Conservation (phyloP, 2,329 filamentous ascomycete species). For the Calycina marina region DNA sequence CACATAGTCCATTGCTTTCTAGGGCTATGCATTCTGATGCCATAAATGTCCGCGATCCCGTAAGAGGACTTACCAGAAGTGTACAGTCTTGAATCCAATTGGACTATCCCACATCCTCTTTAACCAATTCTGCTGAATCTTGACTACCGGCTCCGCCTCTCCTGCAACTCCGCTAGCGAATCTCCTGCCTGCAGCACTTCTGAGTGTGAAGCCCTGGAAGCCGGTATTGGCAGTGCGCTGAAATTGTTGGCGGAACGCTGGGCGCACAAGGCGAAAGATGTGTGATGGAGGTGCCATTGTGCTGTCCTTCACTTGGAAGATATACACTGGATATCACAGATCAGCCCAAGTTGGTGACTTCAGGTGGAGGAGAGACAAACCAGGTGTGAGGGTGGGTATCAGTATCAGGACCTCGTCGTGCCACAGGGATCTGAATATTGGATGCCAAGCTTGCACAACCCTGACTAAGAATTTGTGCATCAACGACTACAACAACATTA, state of each 20-base stretch:
- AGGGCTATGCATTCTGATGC: too few species aligned
- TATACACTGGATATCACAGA: neutral
- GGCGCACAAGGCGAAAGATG: conserved; percentile 38
- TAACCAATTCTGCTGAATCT: conserved; percentile 39
- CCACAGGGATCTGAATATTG: too few species aligned
- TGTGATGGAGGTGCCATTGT: conserved; percentile 17
- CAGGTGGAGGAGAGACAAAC: neutral
- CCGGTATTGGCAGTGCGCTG: conserved; percentile 35
- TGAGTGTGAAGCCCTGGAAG: conserved; percentile 21
- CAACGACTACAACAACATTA: too few species aligned
- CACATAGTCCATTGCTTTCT: too few species aligned
- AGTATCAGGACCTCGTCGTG: too few species aligned
- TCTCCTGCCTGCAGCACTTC: conserved; percentile 34
- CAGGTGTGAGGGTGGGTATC: too few species aligned
- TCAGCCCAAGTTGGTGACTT: neutral
- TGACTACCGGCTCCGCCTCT: conserved; percentile 26
- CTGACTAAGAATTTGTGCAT: too few species aligned
- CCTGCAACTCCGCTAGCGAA: conserved; percentile 55
- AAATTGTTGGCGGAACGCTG: conserved; percentile 33
- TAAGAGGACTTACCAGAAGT: conserved; percentile 65
- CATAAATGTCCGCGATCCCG: neutral
- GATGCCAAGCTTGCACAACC: too few species aligned
- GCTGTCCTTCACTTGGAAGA: too few species aligned
- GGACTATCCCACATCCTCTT: conserved; percentile 75
- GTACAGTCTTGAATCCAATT: conserved; percentile 79